Conservation (phyloP, 495 filamentous ascomycete species). For the Xylaria venustula region DNA sequence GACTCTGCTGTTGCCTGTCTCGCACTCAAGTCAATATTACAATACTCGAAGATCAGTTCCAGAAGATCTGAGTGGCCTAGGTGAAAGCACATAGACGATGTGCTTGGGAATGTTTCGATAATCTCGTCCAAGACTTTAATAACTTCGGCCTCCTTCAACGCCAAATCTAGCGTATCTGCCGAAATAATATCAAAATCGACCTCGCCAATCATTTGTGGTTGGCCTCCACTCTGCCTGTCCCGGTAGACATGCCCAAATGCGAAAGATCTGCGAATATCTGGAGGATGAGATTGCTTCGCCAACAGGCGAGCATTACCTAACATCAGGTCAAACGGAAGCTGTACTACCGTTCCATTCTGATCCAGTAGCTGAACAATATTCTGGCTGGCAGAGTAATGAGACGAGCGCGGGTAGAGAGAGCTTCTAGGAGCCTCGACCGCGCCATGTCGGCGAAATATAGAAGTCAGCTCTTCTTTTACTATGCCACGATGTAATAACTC, state of each 20-base stretch:
- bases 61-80: conserved; percentile 87
- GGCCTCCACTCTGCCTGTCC: conserved; percentile 67
- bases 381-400: conserved; percentile 63
- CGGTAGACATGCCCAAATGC: conserved; percentile 89
- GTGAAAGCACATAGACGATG: conserved; percentile 83
- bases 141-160: conserved; percentile 89
- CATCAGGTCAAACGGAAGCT: conserved; percentile 89
- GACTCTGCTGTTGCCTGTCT: conserved; percentile 75
- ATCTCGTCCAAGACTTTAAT: conserved; percentile 95
- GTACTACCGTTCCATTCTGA: conserved; percentile 76
- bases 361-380: conserved; percentile 77
- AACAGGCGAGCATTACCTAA: conserved; percentile 83
- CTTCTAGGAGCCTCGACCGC: conserved; percentile 78
- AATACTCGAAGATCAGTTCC: conserved; percentile 82
- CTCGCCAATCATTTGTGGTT: conserved; percentile 80
- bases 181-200: conserved; percentile 95
- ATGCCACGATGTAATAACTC: conserved; percentile 69
- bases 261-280: conserved; percentile 72
- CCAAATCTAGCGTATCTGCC: conserved; percentile 72
- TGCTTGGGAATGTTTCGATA: conserved; percentile 73
- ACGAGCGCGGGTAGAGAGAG: conserved; percentile 75
- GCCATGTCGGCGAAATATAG: conserved; percentile 87
- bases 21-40: conserved; percentile 67
- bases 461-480: conserved; percentile 71
- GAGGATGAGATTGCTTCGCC: conserved; percentile 60